These are phyloP conservation scores for Irpex sp. DNA, from an alignment of 1,284 basidiomycete species.

Conservation along the genomic window DNA sequence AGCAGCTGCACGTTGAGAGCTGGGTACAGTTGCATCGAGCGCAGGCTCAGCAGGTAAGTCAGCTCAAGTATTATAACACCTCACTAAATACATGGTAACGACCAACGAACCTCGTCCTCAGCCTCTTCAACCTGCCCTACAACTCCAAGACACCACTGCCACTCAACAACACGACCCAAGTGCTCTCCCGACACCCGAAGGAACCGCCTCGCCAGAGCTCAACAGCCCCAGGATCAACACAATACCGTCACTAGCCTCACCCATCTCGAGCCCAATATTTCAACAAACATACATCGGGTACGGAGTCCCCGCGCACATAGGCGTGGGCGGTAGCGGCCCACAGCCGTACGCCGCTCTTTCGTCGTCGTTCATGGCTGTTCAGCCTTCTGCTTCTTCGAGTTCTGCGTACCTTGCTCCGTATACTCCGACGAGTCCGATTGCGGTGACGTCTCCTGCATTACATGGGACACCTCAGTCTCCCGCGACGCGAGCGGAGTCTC, in stretches of 20 bases:
- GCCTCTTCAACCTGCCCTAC: background rate
- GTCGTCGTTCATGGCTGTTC: background rate
- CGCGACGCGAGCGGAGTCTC: background rate
- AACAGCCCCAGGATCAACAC: background rate
- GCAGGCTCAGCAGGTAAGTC: background rate
- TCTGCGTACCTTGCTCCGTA: background rate
- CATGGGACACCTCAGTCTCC: background rate
- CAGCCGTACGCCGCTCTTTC: background rate
- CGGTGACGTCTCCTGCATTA: background rate
- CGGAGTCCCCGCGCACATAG: background rate
- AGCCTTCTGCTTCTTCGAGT: background rate
- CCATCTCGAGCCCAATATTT: background rate
- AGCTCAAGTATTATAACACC: background rate
- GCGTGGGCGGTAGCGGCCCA: background rate
- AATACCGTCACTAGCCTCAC: background rate
- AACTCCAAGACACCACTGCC: background rate
- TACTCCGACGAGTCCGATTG: background rate
- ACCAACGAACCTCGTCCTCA: too few species aligned
- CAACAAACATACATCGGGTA: background rate
- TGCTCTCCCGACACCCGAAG: conserved; percentile 10
- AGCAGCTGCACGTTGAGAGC: background rate
- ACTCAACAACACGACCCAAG: background rate
- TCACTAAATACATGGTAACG: background rate
- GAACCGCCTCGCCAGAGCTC: background rate
- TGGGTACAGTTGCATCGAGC: conserved; percentile 2